Conservation (phyloP, 2,329 filamentous ascomycete genomes). For the Epichloe scottii region DNA sequence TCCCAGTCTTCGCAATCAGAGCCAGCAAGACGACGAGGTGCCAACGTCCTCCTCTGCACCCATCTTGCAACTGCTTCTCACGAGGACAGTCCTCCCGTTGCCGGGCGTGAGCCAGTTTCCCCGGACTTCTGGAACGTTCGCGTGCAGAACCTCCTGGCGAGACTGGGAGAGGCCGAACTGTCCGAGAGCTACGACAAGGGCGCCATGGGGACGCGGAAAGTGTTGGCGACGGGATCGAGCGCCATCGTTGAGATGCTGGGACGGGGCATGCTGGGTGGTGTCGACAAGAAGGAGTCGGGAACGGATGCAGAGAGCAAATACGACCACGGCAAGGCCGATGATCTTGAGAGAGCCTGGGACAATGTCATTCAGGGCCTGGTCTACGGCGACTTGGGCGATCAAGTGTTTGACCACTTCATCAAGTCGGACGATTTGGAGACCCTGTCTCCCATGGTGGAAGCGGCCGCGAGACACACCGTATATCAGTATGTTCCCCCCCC, state of each 20-base stretch:
- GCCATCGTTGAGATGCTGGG: conserved; percentile 57
- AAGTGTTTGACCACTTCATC: conserved; percentile 48
- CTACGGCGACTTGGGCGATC: conserved; percentile 55
- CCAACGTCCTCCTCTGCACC: conserved; percentile 39
- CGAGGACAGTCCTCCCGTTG: conserved; percentile 49
- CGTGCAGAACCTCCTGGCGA: conserved; percentile 44
- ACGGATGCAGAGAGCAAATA: conserved; percentile 29
- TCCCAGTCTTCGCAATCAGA: not conserved
- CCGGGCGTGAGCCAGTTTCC: conserved; percentile 54
- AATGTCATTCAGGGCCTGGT: conserved; percentile 53
- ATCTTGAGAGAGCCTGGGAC: conserved; percentile 52
- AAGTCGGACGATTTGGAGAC: conserved; percentile 50
- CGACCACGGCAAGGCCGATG: conserved; percentile 43
- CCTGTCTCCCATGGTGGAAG: conserved; percentile 49
- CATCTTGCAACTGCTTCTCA: conserved; percentile 55
- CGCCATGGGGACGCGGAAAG: conserved; percentile 60
- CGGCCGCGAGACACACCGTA: conserved; percentile 52
- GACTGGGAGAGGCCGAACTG: conserved; percentile 54
- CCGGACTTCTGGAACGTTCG: conserved; percentile 53
- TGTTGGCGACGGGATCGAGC: conserved; percentile 58
- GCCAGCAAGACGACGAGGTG: conserved; percentile 11
- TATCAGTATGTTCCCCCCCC: conserved; percentile 44
- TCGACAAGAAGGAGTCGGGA: conserved; percentile 9
- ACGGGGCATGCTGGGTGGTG: conserved; percentile 51
- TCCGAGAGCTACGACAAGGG: conserved; percentile 78